Evolutionary conservation across 257 asterid genomes (phyloP).

Genomic region (Ilex asprella): DNA sequence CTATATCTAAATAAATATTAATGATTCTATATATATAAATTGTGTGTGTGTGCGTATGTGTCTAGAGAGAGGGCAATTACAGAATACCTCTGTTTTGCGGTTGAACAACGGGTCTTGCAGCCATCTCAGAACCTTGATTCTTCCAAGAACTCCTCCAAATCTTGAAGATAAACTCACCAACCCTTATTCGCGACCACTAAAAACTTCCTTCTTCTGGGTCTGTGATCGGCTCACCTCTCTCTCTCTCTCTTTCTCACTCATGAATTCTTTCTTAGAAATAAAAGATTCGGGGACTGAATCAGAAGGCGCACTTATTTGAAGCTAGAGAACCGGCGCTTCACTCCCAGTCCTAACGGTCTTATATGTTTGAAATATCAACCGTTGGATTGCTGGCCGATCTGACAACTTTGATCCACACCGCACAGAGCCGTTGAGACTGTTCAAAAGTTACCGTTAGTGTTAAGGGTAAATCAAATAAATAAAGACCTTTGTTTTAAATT

Average conservation of each 20-base stretch:
- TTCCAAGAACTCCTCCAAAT: neutral
- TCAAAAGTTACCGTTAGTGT: slow-evolving; percentile 38
- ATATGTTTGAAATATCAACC: slow-evolving; percentile 24
- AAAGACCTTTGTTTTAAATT: too few relatives aligned
- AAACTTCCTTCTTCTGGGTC: slow-evolving; percentile 1
- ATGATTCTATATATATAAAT: too few relatives aligned
- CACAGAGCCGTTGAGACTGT: slow-evolving; percentile 29
- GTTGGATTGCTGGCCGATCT: slow-evolving; percentile 24
- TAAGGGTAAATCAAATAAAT: too few relatives aligned
- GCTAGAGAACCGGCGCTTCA: slow-evolving; percentile 16
- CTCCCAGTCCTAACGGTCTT: slow-evolving; percentile 49
- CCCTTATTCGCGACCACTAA: too few relatives aligned
- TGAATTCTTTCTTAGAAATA: slow-evolving; percentile 2
- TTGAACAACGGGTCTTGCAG: slow-evolving; percentile 48
- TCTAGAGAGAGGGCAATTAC: neutral
- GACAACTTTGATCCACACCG: slow-evolving; percentile 13
- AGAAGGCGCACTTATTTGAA: neutral
- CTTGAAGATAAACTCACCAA: neutral
- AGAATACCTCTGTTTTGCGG: slow-evolving; percentile 57
- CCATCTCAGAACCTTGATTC: slow-evolving; percentile 31
- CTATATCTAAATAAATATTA: neutral
- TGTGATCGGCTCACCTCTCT: neutral
- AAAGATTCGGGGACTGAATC: neutral
- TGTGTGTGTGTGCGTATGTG: too few relatives aligned
- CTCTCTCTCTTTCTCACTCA: slow-evolving; percentile 1